Base-by-base conservation (phyloP, 441 rosid genomes). In the Bocquillonia castaneifolia region DNA sequence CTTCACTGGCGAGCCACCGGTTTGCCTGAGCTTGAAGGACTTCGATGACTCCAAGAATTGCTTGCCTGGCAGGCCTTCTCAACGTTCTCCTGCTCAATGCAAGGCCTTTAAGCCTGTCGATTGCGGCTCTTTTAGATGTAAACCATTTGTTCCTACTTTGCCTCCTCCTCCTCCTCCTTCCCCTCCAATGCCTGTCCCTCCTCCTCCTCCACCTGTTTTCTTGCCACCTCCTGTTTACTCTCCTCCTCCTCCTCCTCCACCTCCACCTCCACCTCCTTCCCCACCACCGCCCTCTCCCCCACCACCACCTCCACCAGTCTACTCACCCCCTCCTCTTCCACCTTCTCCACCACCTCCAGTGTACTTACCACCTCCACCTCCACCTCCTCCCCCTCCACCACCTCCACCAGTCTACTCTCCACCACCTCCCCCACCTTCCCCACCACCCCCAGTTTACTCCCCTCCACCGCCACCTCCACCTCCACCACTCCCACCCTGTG, bases 1-100 rank as follows among this genome's bases (percentile, higher is more conserved):
- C 89, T 93, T 93, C 82, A 88, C 85, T 0, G 94, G 94, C 5
- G 97, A 89, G 70, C 81, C 94, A 13, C 97, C 97, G 0, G 81
- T 69, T 18, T 90, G 98, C 78, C 79, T 89, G 78, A 48, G 78
- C 6, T 59, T 89, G 56, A 72, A 74, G 28, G 83, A 54, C 2
- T 86, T 86, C 60, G 82, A 85, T 68, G 98, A 93, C 45, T 64
- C 76, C 73, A 80, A 81, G 62, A 93, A 93, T 67, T 93, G 98
- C 74, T 80, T 93, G 81, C 85, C 90, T 10, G 66, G 22, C 0
- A 78, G 98, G 69, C 96, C 94, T 26, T 69, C 61, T 47, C 98
- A 93, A 76, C 77, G 89, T 44, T 82, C 90, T 22, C 61, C 87
- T 2, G 63, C 72, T 9, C 85, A 84, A 74, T 93, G 98, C 75